Conservation (phyloP, 768 basidiomycete species). For the Boletus pseudo-olivaceus region DNA sequence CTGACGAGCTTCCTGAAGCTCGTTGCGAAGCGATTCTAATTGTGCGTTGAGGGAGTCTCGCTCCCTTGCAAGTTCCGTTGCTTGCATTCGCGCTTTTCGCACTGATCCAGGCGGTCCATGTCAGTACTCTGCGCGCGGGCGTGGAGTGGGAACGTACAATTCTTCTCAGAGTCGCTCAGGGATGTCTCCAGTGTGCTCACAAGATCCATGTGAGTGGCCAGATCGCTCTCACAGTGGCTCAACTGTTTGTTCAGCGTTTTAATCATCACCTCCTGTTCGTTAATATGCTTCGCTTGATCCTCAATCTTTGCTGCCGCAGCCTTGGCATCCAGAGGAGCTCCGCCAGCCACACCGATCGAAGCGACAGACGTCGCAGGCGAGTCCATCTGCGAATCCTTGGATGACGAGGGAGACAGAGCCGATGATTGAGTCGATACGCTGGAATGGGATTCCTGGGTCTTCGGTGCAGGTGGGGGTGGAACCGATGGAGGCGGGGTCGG, state of each 20-base stretch:
- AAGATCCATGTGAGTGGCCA: constrained; percentile 89
- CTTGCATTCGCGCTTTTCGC: constrained; percentile 91
- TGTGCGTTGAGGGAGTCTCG: constrained; percentile 70
- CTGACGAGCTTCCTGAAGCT: constrained; percentile 73
- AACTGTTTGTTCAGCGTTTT: constrained; percentile 92
- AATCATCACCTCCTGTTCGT: constrained; percentile 88
- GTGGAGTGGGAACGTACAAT: constrained; percentile 53
- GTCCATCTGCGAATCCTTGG: constrained; percentile 68
- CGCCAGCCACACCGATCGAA: constrained; percentile 37
- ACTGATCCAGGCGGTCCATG: constrained; percentile 42
- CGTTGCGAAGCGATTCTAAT: constrained; percentile 62
- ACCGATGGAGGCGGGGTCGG: constrained; percentile 80
- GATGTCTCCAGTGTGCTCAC: constrained; percentile 82
- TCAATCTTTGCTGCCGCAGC: constrained; percentile 51
- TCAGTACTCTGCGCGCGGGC: constrained; percentile 2
- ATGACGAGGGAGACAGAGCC: constrained; percentile 51
- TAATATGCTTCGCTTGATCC: constrained; percentile 70
- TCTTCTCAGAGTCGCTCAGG: constrained; percentile 89
- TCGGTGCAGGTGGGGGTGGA: constrained; percentile 79
- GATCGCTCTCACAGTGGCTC: constrained; percentile 87
- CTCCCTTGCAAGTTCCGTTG: constrained; percentile 84
- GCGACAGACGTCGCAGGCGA: constrained; percentile 63
- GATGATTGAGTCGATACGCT: constrained; percentile 65
- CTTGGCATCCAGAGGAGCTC: constrained; percentile 51
- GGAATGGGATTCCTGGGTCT: constrained; percentile 44